These are phyloP conservation scores for Thalassiosira livingstoniorum DNA, from an alignment of 352 stramenopile species.

Conservation along the genomic window DNA sequence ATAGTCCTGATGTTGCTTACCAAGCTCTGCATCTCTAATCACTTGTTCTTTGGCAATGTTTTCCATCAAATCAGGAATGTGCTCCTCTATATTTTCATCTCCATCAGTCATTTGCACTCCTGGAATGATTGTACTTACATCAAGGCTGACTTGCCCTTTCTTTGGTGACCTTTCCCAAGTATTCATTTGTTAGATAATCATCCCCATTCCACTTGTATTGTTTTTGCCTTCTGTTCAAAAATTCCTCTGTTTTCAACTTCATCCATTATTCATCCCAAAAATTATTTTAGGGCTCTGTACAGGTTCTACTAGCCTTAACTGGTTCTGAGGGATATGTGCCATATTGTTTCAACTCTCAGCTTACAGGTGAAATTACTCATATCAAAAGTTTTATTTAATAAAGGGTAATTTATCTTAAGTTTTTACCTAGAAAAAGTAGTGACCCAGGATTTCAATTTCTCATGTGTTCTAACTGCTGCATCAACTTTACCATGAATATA, in stretches of 20 bases:
- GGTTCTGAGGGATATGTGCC: no score
- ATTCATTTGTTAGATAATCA: not conserved
- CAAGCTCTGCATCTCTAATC: not conserved
- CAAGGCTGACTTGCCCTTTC: not conserved
- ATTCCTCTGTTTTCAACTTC: not conserved
- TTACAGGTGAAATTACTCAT: no score
- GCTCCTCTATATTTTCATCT: not conserved
- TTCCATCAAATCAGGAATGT: not conserved
- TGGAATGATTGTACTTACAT: conserved; percentile 10
- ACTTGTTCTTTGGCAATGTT: not conserved
- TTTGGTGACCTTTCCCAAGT: no score
- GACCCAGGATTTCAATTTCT: no score
- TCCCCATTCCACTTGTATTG: not conserved
- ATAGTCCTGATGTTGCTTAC: not conserved
- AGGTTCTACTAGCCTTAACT: no score
- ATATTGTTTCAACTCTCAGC: no score
- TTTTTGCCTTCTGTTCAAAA: not conserved
- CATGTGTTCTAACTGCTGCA: no score
- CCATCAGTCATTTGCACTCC: not conserved
- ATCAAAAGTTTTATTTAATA: no score
- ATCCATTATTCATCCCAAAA: not conserved
- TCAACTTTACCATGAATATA: no score
- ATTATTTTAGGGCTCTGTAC: no score
- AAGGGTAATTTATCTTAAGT: no score
- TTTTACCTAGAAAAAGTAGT: no score